Evolutionary conservation across 139 green algal genomes (phyloP).

Genomic region (Ettlia oleoabundans): DNA sequence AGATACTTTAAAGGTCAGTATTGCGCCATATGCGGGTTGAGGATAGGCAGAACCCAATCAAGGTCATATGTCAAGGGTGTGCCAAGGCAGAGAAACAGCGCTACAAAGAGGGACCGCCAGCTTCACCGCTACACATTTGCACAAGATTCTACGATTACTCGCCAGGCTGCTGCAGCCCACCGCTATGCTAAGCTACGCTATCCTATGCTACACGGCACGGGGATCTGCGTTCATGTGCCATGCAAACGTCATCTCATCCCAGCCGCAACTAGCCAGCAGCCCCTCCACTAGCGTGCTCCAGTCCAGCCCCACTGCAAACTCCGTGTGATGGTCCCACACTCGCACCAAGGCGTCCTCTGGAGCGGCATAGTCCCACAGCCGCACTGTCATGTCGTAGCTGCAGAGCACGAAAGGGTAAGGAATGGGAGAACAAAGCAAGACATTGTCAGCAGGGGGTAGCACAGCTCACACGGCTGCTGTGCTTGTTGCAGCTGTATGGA

Average conservation of each 20-base stretch:
- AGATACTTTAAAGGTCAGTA: no score
- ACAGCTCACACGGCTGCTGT: no score
- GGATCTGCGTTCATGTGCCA: slow-evolving; percentile 42
- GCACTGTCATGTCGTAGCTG: slow-evolving; percentile 66
- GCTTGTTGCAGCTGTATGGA: no score
- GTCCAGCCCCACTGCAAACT: slow-evolving; percentile 94
- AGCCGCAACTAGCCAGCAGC: slow-evolving; percentile 84
- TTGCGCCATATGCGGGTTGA: no score
- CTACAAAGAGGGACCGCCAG: no score
- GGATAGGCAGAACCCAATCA: no score
- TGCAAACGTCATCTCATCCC: slow-evolving; percentile 74
- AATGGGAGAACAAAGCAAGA: not conserved
- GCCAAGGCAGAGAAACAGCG: no score
- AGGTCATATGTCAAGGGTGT: no score
- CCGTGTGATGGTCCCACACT: slow-evolving; percentile 89
- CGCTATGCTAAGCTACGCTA: not conserved
- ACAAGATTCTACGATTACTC: no score
- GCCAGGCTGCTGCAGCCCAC: not conserved
- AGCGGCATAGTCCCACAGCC: slow-evolving; percentile 88
- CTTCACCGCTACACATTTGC: no score
- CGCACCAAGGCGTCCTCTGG: slow-evolving; percentile 72
- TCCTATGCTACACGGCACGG: not conserved
- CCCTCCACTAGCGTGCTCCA: slow-evolving; percentile 84
- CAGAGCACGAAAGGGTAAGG: not conserved
- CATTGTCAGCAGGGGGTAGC: not conserved